Evolutionary conservation across 441 rosid species (phyloP), one percentile per base, ranked within the genome.

Genomic region (Pelargonium citronellum): DNA sequence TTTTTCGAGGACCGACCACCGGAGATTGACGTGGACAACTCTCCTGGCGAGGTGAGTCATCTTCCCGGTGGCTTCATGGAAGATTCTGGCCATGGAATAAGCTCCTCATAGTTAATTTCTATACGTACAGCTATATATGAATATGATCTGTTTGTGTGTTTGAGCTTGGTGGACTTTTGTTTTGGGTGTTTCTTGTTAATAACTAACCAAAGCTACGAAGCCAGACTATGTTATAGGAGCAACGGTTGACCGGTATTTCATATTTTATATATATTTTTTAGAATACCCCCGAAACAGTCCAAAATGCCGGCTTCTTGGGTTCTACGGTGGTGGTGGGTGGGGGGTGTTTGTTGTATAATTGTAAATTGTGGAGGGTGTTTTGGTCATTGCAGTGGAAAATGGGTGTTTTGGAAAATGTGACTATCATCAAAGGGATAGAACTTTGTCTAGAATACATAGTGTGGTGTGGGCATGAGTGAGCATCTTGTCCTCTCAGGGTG

Each of bases 31-130:
- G 57, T 49, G 57, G 57, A 49, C 57, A 5, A 49, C 57, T 5
- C 57, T 49, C 57, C 57, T 15, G 57, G n/a, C 57, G 57, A 49
- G 57, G 17, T 49, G 57, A 49, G 57, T 49, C 57, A 49, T 49
- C 57, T 49, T 49, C 57, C 17, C n/a, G 16, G 16, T 16, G 57
- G 57, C 57, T 12, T 49, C 57, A 49, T 12, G 57, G 57, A 49
- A 49, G 57, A 49, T 49, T 16, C 57, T 7, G 10, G 47, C 47
- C 47, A 43, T 43, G 9, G 7, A 6, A 7, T 3, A 43, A 3
- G 8, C 55, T 47, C 57, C 15, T 49, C 57, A 49, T 49, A 49
- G 57, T 22, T 22, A 22, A 22, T 22, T 22, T 22, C 24, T 22
- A 22, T 22, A 22, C 24, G 24, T 22, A 22, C 24, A 22, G 24